phyloP scores from a whole-genome alignment of 108 stramenopile species.

The Fragilaria radians region DNA sequence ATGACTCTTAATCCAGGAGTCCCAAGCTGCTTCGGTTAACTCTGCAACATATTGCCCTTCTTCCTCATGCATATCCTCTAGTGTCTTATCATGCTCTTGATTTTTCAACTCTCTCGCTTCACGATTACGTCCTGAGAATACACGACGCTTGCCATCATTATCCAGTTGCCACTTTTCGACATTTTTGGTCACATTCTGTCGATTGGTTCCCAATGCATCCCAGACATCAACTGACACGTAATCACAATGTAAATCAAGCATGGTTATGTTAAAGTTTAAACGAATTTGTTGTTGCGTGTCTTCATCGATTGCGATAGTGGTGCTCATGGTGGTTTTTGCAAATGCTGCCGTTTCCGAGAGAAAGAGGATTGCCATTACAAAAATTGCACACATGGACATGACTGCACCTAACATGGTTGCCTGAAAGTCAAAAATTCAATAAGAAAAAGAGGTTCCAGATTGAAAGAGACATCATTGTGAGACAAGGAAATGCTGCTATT shows the following conservation, averaged over 20 bases:
- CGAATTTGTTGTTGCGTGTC: conserved; percentile 82
- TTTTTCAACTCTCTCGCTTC: conserved; percentile 81
- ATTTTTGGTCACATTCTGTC: conserved; percentile 95
- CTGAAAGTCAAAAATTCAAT: conserved; percentile 18
- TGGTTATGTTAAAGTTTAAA: conserved; percentile 89
- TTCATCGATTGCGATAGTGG: conserved; percentile 83
- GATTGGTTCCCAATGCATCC: conserved; percentile 91
- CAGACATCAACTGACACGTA: conserved; percentile 86
- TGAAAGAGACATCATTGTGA: neutral
- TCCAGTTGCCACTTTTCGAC: conserved; percentile 98
- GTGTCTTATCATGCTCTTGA: conserved; percentile 79
- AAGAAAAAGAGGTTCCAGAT: neutral
- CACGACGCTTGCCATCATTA: conserved; percentile 60
- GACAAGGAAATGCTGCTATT: too few species aligned
- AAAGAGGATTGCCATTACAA: conserved; percentile 88
- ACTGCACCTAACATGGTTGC: conserved; percentile 78
- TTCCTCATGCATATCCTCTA: conserved; percentile 74
- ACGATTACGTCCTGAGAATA: conserved; percentile 89
- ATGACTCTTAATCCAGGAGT: conserved; percentile 46
- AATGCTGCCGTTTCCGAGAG: conserved; percentile 90
- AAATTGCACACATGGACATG: conserved; percentile 75
- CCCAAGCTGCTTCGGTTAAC: conserved; percentile 46
- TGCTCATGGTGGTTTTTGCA: conserved; percentile 65
- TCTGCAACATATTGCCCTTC: conserved; percentile 68
- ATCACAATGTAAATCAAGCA: conserved; percentile 88